phyloP scores from a whole-genome alignment of 257 asterid species.

The Solanum tarapatanum region DNA sequence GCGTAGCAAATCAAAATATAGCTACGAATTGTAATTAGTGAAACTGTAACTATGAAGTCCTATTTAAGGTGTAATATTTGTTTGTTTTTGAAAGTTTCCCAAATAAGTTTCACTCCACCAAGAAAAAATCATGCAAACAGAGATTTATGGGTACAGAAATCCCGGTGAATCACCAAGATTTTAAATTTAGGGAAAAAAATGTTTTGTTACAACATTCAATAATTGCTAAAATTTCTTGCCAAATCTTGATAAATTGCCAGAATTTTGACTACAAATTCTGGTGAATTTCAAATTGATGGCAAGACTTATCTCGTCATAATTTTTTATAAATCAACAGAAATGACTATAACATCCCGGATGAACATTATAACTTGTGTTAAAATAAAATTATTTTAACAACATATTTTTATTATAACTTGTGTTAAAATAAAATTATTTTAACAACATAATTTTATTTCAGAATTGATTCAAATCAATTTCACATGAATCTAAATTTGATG shows the following conservation, averaged over 20 bases:
- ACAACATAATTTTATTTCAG: no score
- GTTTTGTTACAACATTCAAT: neutral
- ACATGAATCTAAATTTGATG: neutral
- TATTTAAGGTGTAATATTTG: no score
- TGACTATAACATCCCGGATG: neutral
- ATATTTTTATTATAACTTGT: no score
- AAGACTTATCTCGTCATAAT: no score
- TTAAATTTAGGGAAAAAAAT: no score
- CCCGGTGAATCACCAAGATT: neutral
- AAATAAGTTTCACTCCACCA: neutral
- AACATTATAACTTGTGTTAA: neutral
- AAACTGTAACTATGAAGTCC: no score
- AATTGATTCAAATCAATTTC: neutral
- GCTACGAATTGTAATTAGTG: no score
- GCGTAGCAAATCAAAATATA: no score
- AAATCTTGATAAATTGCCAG: neutral
- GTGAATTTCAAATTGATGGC: no score
- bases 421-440: no score
- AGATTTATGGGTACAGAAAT: neutral
- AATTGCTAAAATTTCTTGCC: no score
- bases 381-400: neutral
- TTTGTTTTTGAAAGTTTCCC: no score
- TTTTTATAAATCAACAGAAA: neutral
- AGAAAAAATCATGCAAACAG: neutral
- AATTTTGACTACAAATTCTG: neutral